A percentile compares a stretch with the other conserved stretches of the same genome.
phyloP scores from a whole-genome alignment of 164 flowering plant species.

The Taxillus chinensis region DNA sequence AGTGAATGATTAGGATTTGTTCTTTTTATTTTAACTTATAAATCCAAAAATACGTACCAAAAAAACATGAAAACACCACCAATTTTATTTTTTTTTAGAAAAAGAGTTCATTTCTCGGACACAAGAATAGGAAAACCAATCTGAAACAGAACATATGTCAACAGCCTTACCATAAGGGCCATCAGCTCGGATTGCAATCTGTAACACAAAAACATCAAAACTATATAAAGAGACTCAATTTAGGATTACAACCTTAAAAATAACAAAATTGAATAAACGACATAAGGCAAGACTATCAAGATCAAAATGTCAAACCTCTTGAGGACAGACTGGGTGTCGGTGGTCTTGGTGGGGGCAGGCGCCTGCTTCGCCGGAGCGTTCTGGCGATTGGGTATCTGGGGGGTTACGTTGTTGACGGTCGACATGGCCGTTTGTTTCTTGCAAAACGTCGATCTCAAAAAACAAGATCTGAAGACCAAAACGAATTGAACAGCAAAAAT shows the following conservation, averaged over 20 bases:
- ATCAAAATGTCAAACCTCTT: conserved; percentile 26
- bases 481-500: no score
- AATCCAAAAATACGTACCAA: background rate
- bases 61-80: background rate
- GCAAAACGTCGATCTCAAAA: background rate
- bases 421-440: background rate
- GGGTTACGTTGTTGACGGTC: conserved; percentile 2
- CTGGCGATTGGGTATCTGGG: conserved; percentile 23
- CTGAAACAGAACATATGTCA: background rate
- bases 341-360: conserved; percentile 30
- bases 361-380: conserved; percentile 6
- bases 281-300: background rate
- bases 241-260: background rate
- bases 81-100: background rate
- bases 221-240: background rate
- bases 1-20: no score
- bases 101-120: background rate
- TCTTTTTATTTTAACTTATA: no score
- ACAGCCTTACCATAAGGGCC: conserved; percentile 48
- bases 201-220: conserved; percentile 2
- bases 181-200: conserved; percentile 60
- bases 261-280: background rate
- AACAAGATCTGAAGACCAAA: background rate
- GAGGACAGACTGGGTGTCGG: conserved; percentile 55
- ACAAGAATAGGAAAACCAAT: no score